Base-by-base conservation (phyloP, 148 eudicot species). In the Rhododendron simsii region DNA sequence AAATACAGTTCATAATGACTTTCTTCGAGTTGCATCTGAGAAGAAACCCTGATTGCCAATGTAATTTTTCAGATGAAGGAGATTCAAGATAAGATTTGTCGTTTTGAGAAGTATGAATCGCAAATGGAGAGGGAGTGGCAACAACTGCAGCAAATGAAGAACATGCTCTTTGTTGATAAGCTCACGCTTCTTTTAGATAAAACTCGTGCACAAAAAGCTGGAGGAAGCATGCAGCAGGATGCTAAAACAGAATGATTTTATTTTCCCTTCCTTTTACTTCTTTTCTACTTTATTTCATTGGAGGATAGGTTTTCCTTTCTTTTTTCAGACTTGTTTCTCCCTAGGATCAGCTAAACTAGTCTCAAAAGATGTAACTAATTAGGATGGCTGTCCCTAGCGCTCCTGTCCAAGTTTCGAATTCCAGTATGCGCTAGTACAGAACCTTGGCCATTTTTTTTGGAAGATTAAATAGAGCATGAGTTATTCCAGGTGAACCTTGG, bases 91-190 rank as follows among this genome's bases (percentile, higher is more conserved):
- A 93, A 93, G 92, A 90, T 95, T 48, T 77, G 63, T 45, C 88
- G 78, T 33, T 94, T 88, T 75, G 95, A 93, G 87, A 93, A 91
- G 83, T 87, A 89, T 87, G 96, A 94, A 30, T 86, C 89, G 83
- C 93, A 92, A 86, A 89, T 93, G 95, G 99, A 97, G 84, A 91
- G 81, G 81, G 96, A 93, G 87, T 86, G 95, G 89, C 90, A 91
- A 74, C 95, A 93, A 85, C 86, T 93, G 85, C 91, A 91, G 84
- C 95, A 94, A 88, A 90, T 95, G 90, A 92, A 92, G 90, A 90
- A 92, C 84, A 89, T 87, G 86, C 93, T 94, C 41, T 95, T 93
- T 90, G 90, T 91, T 57, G 99, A 97, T 90, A 94, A 93, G 90
- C 91, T 95, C 82, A 88, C 91, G 53, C 91, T 97, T 85, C 83